phyloP scores from a whole-genome alignment of 2,329 filamentous ascomycete genomes.

The Curvularia eragrostidis region DNA sequence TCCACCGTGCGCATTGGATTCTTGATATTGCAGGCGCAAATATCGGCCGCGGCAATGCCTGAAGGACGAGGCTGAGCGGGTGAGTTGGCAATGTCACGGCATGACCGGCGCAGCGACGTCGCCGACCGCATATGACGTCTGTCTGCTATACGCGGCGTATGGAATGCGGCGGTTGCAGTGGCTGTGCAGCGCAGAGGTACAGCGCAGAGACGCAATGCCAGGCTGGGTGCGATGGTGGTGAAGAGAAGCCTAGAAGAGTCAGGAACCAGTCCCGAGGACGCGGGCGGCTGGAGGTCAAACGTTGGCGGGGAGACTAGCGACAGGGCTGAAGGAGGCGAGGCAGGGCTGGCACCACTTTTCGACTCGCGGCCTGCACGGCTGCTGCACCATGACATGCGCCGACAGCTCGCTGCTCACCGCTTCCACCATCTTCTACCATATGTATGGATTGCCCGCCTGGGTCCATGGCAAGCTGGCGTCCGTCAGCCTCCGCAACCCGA shows the following conservation, averaged over 20 bases:
- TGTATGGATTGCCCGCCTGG: background rate
- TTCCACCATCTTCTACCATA: background rate
- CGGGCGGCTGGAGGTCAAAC: conserved; percentile 37
- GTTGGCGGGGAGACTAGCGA: conserved; percentile 28
- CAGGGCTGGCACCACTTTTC: conserved; percentile 32
- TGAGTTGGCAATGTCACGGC: conserved; percentile 35
- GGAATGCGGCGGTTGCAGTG: background rate
- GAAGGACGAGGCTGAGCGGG: conserved; percentile 16
- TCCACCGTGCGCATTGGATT: background rate
- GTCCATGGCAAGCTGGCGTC: background rate
- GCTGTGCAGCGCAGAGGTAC: background rate
- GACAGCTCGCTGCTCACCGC: conserved; percentile 38
- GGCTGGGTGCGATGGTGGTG: background rate
- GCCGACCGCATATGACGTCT: conserved; percentile 24
- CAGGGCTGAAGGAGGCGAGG: conserved; percentile 27
- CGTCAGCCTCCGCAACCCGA: background rate
- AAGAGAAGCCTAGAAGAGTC: conserved; percentile 23
- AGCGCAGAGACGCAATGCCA: background rate
- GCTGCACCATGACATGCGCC: conserved; percentile 43
- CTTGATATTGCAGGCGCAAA: background rate
- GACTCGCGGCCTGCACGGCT: conserved; percentile 25
- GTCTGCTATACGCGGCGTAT: conserved; percentile 6
- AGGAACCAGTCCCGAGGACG: conserved; percentile 36
- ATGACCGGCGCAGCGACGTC: conserved; percentile 29
- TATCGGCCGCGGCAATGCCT: background rate